Base-by-base conservation (phyloP, 2,329 filamentous ascomycete genomes). In the Microcyclospora pomicola region DNA sequence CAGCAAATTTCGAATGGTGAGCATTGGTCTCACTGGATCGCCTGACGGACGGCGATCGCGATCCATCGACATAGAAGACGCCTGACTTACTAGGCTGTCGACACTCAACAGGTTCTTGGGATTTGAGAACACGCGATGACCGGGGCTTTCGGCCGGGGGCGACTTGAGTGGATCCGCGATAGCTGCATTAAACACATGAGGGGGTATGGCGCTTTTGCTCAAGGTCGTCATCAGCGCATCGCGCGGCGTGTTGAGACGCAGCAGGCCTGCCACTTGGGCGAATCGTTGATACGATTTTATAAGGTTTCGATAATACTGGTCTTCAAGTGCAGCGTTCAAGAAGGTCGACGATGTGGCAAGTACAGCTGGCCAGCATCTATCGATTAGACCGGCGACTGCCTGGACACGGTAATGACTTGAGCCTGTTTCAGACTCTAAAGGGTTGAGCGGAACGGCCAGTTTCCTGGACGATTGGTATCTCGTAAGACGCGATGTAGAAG, bases 291-390 rank as follows among this genome's bases (percentile, higher is more conserved):
- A 93, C 0, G 88, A 83, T 47, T 91, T 75, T 15, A 98, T 88
- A 1, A 98, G 67, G 9, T 80, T 77, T 48, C 95, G 87, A 51
- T 96, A 98, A 50, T 91, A 95, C 37, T 95, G 86, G 1, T 84
- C 81, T 55, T 98, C 91, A 3, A 98, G 66, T 0, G 88, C 78
- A 24, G 91, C 84, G 54, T 93, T 92, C 13, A 98, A 65, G 54
- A 96, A 98, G 0, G 88, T 95, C 0, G 91, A 98, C 51, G 86
- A 95, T 2, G 86, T 91, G 1, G 91, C 88, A 35, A 98, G 72
- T 30, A 96, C 79, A 10, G 91, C 91, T 34, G 91, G 91, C 91
- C 91, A 98, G 58, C 88, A 96, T 48, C 83, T 73, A 3, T 92
- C 84, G 15, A 98, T 81, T 38, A 98, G 80, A 9, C 72, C 72